These are phyloP conservation scores for Trichoderma koningii DNA, from an alignment of 2,329 filamentous ascomycete genomes.

Conservation along the genomic window DNA sequence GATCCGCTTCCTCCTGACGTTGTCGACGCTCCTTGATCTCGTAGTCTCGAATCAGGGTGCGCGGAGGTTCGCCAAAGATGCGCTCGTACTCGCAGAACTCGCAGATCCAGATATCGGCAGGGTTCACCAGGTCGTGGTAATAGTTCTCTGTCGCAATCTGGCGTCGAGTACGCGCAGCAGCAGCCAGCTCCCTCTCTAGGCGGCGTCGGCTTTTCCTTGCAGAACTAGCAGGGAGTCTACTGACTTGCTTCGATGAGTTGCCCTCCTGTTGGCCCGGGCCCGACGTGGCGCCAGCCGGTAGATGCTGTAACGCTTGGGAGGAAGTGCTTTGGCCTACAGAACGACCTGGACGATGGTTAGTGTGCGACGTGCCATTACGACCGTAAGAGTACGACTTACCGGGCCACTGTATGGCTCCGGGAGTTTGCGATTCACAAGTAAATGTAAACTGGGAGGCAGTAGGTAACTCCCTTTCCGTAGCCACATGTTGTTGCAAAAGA, in stretches of 20 bases:
- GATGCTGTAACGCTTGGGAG: conserved; percentile 13
- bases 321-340: not conserved
- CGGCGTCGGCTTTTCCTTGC: conserved; percentile 65
- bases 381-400: conserved; percentile 43
- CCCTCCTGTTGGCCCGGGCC: conserved; percentile 36
- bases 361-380: too few relatives aligned
- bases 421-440: conserved; percentile 87
- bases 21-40: conserved; percentile 91
- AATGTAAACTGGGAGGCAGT: conserved; percentile 93
- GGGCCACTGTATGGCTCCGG: conserved; percentile 76
- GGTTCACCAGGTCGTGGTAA: conserved; percentile 67
- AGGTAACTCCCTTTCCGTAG: conserved; percentile 61
- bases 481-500: conserved; percentile 68
- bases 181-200: conserved; percentile 68
- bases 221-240: conserved; percentile 34
- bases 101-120: conserved; percentile 87
- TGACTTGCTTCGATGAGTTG: conserved; percentile 41
- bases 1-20: conserved; percentile 82
- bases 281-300: not conserved
- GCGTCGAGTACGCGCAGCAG: conserved; percentile 76
- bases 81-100: conserved; percentile 98
- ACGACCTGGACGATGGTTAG: conserved; percentile 16
- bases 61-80: conserved; percentile 86
- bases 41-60: conserved; percentile 84
- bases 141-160: conserved; percentile 77